Base-by-base conservation (phyloP, 2,329 filamentous ascomycete species). In the Exophiala spinifera region DNA sequence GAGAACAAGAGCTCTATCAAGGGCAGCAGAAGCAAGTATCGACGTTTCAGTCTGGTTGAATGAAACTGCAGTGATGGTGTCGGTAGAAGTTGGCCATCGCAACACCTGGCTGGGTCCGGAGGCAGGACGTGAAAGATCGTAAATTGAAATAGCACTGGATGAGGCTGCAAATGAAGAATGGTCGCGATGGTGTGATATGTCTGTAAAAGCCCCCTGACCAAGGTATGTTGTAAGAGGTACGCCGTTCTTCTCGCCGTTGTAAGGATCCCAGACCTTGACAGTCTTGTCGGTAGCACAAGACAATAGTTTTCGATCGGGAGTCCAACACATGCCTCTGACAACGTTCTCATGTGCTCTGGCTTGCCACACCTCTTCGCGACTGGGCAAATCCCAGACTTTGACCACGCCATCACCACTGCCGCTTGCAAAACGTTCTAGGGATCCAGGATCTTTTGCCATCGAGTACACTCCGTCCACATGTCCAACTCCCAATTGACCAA, bases 31-130 rank as follows among this genome's bases (percentile, higher is more conserved):
- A 6, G 86, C 94, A 25, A 99, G 77, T 40, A 99, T 83, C 0
- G 89, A 95, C 0, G 92, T 96, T 75, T 99, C 94, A 34, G 89
- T 88, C 68, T 95, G 87, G 74, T 97, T 99, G 76, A 97, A 95
- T 39, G 88, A 81, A 54, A 96, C 82, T 11, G 87, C 81, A 40
- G 84, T 95, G 72, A 97, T 94, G 3, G 94, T 97, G 71, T 96
- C 94, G 55, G 89, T 86, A 8, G 86, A 84, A 4, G 88, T 94
- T 3, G 92, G 92, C 90, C 91, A 96, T 59, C 84, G 81, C 13
- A 96, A 79, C 20, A 88, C 86, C 70, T 96, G 89, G 4, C 88
- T 86, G 1, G 91, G 88, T 0, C 88, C 85, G 1, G 80, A 79
- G 23, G 87, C 89, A 53, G 89, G 86, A 40, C 89, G 82, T 49